Evolutionary conservation across 2,329 filamentous ascomycete species (phyloP), one percentile per base, ranked within the genome.

Genomic region (Mariannaea sp.): DNA sequence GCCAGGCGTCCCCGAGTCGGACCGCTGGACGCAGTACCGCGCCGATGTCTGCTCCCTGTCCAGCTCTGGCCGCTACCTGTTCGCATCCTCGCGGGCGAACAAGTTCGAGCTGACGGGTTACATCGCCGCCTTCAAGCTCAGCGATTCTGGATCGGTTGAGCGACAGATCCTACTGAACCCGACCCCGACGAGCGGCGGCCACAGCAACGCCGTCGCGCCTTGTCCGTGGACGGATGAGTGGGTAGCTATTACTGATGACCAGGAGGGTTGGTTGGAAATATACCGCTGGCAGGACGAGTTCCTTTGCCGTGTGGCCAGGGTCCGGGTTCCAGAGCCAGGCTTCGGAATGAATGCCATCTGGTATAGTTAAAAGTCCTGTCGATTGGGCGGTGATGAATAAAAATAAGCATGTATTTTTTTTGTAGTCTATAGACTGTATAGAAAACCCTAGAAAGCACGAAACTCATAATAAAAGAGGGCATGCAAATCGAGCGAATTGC

Each of bases 261-360:
- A 95, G 75, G 84, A 92, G 62, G 91, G 91, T 5, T 93, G 88
- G 76, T 75, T 96, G 16, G 91, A 96, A 76, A 89, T 96, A 51
- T 95, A 95, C 70, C 80, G 90, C 48, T 96, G 90, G 89, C 80
- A 87, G 60, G 87, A 92, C 53, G 90, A 94, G 77, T 90, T 87
- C 63, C 74, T 96, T 47, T 87, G 84, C 2, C 78, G 90, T 3
- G 90, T 95, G 7, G 90, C 90, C 13, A 80, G 89, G 57, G 77
- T 89, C 58, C 85, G 90, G 62, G 86, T 95, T 30, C 85, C 86
- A 5, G 91, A 95, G 75, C 89, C 89, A n/a, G 91, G 91, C 1
- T 96, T 96, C 70, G 90, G 90, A 2, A 96, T 96, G 91, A 96
- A 96, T 74, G 90, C 90, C n/a, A 92, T 95, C 58, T 96, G 91